phyloP scores from a whole-genome alignment of 192 early-diverging fungal genomes.

The Rhizophagus clarus region DNA sequence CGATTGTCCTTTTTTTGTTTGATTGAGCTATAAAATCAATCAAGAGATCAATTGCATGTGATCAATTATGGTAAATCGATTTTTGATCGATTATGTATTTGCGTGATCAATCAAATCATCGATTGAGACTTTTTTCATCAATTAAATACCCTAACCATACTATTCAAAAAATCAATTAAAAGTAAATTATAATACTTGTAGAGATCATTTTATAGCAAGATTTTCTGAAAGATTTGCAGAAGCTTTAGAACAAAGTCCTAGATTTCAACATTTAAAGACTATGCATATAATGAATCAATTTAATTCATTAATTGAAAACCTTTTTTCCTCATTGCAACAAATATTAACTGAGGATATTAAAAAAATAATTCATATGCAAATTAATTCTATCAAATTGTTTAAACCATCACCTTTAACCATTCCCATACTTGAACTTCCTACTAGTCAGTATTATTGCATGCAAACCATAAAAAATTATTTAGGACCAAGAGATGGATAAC shows the following conservation, averaged over 20 bases:
- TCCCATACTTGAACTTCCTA: background rate
- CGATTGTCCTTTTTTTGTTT: no score
- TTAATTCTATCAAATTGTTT: background rate
- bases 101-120: no score
- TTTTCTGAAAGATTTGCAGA: background rate
- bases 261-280: background rate
- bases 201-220: background rate
- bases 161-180: background rate
- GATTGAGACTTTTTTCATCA: no score
- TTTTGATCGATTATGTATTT: no score
- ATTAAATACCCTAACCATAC: no score
- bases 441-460: background rate
- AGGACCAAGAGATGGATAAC: background rate
- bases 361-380: conserved; percentile 9
- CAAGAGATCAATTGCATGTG: no score
- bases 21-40: no score
- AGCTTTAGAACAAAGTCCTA: background rate
- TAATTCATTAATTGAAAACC: background rate
- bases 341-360: background rate
- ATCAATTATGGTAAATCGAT: no score
- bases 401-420: background rate
- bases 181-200: background rate
- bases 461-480: conserved; percentile 3
- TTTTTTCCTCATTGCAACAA: background rate
- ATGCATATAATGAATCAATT: background rate